Evolutionary conservation across 2,329 filamentous ascomycete genomes (phyloP), one percentile per base, ranked within the genome.

Genomic region (Cercospora zeae-maydis): DNA sequence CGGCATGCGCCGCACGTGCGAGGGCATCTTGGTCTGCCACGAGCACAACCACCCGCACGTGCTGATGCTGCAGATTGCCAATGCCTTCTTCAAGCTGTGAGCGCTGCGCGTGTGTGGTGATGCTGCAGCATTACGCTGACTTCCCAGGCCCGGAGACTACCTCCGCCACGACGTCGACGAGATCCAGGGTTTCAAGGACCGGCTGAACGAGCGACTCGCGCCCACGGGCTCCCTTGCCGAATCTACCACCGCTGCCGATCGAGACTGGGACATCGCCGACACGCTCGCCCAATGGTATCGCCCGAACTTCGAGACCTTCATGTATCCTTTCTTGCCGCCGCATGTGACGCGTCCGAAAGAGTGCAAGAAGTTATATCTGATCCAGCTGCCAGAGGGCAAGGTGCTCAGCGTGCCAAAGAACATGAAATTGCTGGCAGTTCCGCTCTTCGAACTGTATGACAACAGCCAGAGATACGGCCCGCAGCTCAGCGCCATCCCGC

Each of bases 1-100:
- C 82, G 95, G 95, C 74, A 99, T 99, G 95, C 89, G 95, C 62
- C 88, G 95, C 61, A 98, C 95, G 16, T 97, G 93, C 78, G 95
- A 99, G 80, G 95, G 93, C 72, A 92, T 99, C 71, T 85, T 99
- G 53, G 92, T 99, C 70, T 99, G 95, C 80, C 95, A 99, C 77
- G 95, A 99, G 79, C 93, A 98, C 82, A 98, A 97, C 80, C 95
- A 98, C 78, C 95, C 95, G 13, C 95, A 99, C 78, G 96, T 99
- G 67, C 82, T 99, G 69, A 98, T 99, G 95, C 84, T 99, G 67
- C 95, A 99, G 83, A 99, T 99, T 73, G 95, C 95, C 58, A 99
- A 99, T 77, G 93, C 95, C 24, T 99, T 99, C 81, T 99, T 99
- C 83, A 99, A 99, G 81, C 85, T 99, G 77, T 88, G 78, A 14